Evolutionary conservation across 75 land plant genomes (phyloP).

Genomic region (Chamaecyparis obtusa): DNA sequence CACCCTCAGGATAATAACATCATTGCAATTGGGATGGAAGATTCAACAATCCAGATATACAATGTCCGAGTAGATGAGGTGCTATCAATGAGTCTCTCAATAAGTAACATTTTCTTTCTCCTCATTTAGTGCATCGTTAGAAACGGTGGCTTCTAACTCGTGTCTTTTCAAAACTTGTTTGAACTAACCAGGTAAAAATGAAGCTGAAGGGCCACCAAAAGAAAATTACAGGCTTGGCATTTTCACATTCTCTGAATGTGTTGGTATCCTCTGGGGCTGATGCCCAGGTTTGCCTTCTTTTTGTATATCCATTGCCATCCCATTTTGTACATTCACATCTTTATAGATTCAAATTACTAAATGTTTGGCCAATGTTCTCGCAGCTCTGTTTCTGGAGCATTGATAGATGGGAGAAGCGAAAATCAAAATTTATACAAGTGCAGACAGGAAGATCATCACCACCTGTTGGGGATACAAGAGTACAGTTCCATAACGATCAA

Average conservation of each 20-base stretch:
- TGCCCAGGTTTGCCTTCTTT: slow-evolving; percentile 41
- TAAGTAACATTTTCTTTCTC: background rate
- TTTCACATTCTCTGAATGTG: slow-evolving; percentile 52
- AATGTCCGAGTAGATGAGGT: slow-evolving; percentile 54
- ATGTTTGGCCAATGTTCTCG: background rate
- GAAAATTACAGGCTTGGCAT: slow-evolving; percentile 69
- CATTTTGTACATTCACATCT: background rate
- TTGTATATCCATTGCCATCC: background rate
- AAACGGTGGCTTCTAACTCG: background rate
- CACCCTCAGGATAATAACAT: slow-evolving; percentile 65
- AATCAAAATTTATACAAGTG: slow-evolving; percentile 42
- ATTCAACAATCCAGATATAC: slow-evolving; percentile 59
- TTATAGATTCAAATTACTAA: background rate
- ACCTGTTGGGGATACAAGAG: slow-evolving; percentile 39
- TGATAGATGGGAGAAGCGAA: slow-evolving; percentile 77
- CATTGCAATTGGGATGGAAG: slow-evolving; percentile 67
- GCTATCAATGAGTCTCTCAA: background rate
- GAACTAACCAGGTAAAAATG: slow-evolving; percentile 33
- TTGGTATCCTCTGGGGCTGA: slow-evolving; percentile 72
- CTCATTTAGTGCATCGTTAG: background rate
- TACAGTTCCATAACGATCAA: slow-evolving; percentile 63
- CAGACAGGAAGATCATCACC: slow-evolving; percentile 34
- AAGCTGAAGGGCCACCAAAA: slow-evolving; percentile 60
- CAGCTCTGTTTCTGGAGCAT: slow-evolving; percentile 72
- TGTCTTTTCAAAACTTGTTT: slow-evolving; percentile 1